phyloP scores from a whole-genome alignment of 345 rosid genomes.

The Viola odorata region DNA sequence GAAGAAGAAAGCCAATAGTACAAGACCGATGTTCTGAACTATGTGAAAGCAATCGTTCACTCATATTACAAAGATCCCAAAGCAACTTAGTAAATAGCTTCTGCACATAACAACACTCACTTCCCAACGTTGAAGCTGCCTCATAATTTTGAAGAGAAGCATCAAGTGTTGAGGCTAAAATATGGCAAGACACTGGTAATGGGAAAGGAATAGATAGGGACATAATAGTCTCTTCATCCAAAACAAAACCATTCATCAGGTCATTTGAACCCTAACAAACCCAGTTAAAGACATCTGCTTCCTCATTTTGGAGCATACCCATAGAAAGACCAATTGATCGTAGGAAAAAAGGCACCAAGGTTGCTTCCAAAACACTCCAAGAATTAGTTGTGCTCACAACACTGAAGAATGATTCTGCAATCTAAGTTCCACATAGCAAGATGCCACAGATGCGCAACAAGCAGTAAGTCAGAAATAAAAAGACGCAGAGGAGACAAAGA shows the following conservation, averaged over 20 bases:
- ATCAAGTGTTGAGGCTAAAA: constrained; percentile 49
- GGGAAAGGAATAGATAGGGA: constrained; percentile 39
- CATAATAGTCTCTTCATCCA: constrained; percentile 27
- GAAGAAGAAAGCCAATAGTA: constrained; percentile 62
- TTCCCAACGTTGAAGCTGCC: constrained; percentile 25
- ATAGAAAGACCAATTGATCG: constrained; percentile 51
- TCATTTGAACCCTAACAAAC: constrained; percentile 21
- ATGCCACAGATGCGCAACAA: neutral
- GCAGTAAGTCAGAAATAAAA: constrained; percentile 12
- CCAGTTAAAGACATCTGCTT: constrained; percentile 42
- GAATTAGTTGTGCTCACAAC: constrained; percentile 49
- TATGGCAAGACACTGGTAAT: constrained; percentile 57
- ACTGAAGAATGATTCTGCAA: constrained; percentile 53
- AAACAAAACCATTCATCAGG: constrained; percentile 11
- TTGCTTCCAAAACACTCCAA: constrained; percentile 54
- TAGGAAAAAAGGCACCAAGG: constrained; percentile 66
- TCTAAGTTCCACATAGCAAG: constrained; percentile 32
- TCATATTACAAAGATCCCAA: constrained; percentile 58
- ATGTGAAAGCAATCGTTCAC: constrained; percentile 60
- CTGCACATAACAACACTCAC: constrained; percentile 30
- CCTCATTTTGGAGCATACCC: constrained; percentile 42
- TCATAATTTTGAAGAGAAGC: constrained; percentile 41
- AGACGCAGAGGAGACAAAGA: constrained; percentile 9
- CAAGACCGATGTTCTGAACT: constrained; percentile 74
- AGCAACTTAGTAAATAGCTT: constrained; percentile 47